A percentile compares a stretch with the other conserved stretches of the same genome.
phyloP scores from a whole-genome alignment of 2,329 filamentous ascomycete genomes.

The Eutypa lata region DNA sequence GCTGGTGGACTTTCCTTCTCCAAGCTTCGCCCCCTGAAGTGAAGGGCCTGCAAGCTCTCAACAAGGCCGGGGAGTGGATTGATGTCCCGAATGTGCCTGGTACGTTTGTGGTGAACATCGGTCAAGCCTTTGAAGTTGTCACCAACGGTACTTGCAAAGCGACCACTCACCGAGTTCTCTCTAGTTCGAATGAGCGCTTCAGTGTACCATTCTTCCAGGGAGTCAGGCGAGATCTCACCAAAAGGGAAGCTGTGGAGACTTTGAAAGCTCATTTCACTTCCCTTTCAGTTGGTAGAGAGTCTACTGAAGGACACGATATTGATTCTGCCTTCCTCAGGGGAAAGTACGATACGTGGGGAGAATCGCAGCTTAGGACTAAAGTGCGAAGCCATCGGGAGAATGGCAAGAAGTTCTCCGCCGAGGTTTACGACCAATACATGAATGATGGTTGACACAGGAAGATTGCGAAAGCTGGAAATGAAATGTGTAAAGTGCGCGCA shows the following conservation, averaged over 20 bases:
- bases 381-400: constrained; percentile 49
- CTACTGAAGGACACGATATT: constrained; percentile 34
- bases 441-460: constrained; percentile 27
- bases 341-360: constrained; percentile 52
- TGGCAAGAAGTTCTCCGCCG: constrained; percentile 42
- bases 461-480: too few relatives aligned
- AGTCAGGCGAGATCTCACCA: constrained; percentile 43
- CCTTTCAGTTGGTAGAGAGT: constrained; percentile 23
- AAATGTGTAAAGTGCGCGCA: too few relatives aligned
- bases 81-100: constrained; percentile 43
- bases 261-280: constrained; percentile 36
- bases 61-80: constrained; percentile 46
- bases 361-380: constrained; percentile 52
- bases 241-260: constrained; percentile 36
- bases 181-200: constrained; percentile 32
- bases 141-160: constrained; percentile 52
- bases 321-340: constrained; percentile 49
- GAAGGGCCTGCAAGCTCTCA: constrained; percentile 49
- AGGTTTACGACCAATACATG: constrained; percentile 47
- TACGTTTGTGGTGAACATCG: constrained; percentile 57
- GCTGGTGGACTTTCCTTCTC: constrained; percentile 63
- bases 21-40: constrained; percentile 53
- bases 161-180: constrained; percentile 44
- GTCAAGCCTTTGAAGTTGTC: constrained; percentile 56
- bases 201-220: constrained; percentile 49